Evolutionary conservation across 129 eudicot genomes (phyloP), one percentile per base, ranked within the genome.

Genomic region (Arctium lappa): DNA sequence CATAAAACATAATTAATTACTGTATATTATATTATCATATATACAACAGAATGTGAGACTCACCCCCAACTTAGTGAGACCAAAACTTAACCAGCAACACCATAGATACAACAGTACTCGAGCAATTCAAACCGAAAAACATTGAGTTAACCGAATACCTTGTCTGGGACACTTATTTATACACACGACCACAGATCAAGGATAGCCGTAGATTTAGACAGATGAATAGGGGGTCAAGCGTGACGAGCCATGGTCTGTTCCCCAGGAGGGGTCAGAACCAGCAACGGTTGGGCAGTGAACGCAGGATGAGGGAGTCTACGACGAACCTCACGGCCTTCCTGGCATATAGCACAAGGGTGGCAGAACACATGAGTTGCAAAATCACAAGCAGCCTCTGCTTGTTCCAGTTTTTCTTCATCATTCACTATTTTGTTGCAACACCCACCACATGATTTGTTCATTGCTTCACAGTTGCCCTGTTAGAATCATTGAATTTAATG

Each of bases 301-400:
- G 93, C 98, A 6, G 98, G 97, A 85, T 94, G 98, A 50, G 96
- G 95, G 75, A 94, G 83, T 89, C 97, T 89, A 8, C 97, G 97
- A 11, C 98, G 96, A 79, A 94, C 74, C 82, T 94, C 98, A 74
- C 98, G 96, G 7, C 97, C 98, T 85, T 94, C 98, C 88, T 94
- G 98, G 86, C 98, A 94, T 73, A 94, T 91, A 42, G 98, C 97
- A 75, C 98, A 94, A 22, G 93, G 85, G 66, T 94, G 98, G 86
- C 98, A 94, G 79, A 93, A 92, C 22, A 94, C 81, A 82, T 94
- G 97, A 39, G 94, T 89, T 30, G 91, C 96, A 71, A 94, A 88
- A 75, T 94, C 98, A 68, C 98, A 92, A 27, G 90, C 92, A 27
- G 89, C 42, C 78, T 94, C 98, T 1, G 94, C 92, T 37, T 92